Percentiles rank a stretch among this genome's conserved stretches.
These are phyloP conservation scores for Oryza meridionalis DNA, from an alignment of 176 grass and related monocot genomes.

Conservation along the genomic window DNA sequence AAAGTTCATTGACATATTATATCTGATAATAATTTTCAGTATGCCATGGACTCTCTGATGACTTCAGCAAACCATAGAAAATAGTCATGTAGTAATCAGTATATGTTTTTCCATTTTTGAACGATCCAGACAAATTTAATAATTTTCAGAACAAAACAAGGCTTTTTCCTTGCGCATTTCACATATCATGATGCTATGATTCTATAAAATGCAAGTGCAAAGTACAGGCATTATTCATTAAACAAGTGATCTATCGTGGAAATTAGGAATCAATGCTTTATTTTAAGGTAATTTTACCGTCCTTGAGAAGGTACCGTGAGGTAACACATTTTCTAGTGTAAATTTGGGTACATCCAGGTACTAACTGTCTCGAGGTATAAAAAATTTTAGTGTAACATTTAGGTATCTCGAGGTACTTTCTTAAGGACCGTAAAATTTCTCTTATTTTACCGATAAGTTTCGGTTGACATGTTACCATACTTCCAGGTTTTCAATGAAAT, in stretches of 20 bases:
- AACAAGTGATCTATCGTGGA: background rate
- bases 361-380: too few species aligned
- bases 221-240: background rate
- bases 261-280: background rate
- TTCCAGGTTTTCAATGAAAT: slow-evolving; percentile 93
- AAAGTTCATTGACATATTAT: background rate
- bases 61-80: background rate
- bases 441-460: background rate
- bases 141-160: background rate
- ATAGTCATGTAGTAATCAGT: background rate
- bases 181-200: background rate
- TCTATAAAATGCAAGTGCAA: background rate
- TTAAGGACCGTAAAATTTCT: too few species aligned
- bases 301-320: too few species aligned
- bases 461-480: slow-evolving; percentile 18
- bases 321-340: too few species aligned
- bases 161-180: background rate
- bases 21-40: background rate
- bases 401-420: too few species aligned
- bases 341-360: too few species aligned
- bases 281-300: background rate
- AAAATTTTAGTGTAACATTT: too few species aligned
- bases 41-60: background rate
- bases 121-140: background rate
- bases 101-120: background rate